Base-by-base conservation (phyloP, 106 monocot genomes). In the Allium cepa region DNA sequence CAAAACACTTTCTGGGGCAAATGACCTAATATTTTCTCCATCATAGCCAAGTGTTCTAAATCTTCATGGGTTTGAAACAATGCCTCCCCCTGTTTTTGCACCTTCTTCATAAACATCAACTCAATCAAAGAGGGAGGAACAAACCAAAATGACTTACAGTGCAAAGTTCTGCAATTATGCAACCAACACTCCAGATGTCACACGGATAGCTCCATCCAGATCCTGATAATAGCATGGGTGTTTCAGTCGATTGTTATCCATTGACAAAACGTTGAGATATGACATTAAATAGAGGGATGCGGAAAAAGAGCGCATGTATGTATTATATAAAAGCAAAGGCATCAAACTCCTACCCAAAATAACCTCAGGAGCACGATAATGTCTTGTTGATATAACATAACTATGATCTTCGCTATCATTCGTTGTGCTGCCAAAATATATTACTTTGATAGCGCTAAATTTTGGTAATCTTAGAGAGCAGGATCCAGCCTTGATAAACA, bases 31-130 rank as follows among this genome's bases (percentile, higher is more conserved):
- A 84, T 85, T 75, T 81, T 83, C 78, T 93, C 93, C 93, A 93
- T 93, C 93, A 93, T 93, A 18, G 88, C 93, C 73, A 93, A 67
- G 53, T 93, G 93, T 26, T 93, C 93, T 27, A 93, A 70, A 59
- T 93, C 88, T 67, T 88, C 88, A 79, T 93, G 93, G 17, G 93
- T 93, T 71, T 93, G 88, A 75, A 93, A 93, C 67, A 93, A 67
- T 17, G 93, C 83, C 49, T 93, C 88, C 5, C 93, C 93, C 93
- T 66, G 26, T 88, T 36, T 36, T 36, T 2, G 73, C 9, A 49
- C 47, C n/a, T 47, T 11, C 15, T 70, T 17, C 8, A 10, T 9
- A 26, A 12, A 60, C 2, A 47, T 7, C 26, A 46, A 49, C 36
- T 11, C 53, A 55, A 55, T 55, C 53, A 8, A 12, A 4, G 3